Conservation (phyloP, 805 yeast species). For the Lipomyces orientalis region DNA sequence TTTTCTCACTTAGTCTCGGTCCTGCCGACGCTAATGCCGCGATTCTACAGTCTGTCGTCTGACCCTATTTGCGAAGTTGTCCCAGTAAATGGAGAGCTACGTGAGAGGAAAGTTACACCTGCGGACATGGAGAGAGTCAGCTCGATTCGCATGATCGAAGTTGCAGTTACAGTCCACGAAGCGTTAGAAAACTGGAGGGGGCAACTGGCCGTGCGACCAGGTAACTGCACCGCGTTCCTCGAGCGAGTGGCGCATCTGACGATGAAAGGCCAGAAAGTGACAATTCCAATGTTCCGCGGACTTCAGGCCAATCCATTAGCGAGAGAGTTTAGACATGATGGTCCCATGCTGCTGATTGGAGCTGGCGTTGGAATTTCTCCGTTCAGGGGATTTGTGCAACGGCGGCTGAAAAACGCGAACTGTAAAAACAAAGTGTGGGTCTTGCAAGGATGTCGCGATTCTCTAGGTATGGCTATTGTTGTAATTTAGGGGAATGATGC, state of each 20-base stretch:
- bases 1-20: slow-evolving; percentile 67
- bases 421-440: slow-evolving; percentile 43
- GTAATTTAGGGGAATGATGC: neutral
- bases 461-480: slow-evolving; percentile 22
- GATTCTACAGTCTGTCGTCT: slow-evolving; percentile 79
- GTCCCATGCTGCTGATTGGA: slow-evolving; percentile 42
- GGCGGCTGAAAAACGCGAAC: slow-evolving; percentile 39
- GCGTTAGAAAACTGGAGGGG: slow-evolving; percentile 37
- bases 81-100: neutral
- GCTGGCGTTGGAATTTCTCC: slow-evolving; percentile 44
- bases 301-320: slow-evolving; percentile 42
- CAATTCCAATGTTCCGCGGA: slow-evolving; percentile 40
- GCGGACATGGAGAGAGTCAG: neutral
- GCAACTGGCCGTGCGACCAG: slow-evolving; percentile 26
- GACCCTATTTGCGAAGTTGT: slow-evolving; percentile 49
- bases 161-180: slow-evolving; percentile 42
- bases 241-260: slow-evolving; percentile 31
- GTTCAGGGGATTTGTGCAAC: slow-evolving; percentile 42
- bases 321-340: slow-evolving; percentile 40
- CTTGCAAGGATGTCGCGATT: slow-evolving; percentile 42
- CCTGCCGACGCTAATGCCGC: slow-evolving; percentile 73
- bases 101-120: neutral
- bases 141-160: slow-evolving; percentile 32
- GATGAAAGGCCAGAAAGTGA: slow-evolving; percentile 24
- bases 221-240: slow-evolving; percentile 39